Percentiles rank a stretch among this genome's conserved stretches.
Evolutionary conservation across 1,284 basidiomycete species (phyloP).

Genomic region (Ustilago tritici): DNA sequence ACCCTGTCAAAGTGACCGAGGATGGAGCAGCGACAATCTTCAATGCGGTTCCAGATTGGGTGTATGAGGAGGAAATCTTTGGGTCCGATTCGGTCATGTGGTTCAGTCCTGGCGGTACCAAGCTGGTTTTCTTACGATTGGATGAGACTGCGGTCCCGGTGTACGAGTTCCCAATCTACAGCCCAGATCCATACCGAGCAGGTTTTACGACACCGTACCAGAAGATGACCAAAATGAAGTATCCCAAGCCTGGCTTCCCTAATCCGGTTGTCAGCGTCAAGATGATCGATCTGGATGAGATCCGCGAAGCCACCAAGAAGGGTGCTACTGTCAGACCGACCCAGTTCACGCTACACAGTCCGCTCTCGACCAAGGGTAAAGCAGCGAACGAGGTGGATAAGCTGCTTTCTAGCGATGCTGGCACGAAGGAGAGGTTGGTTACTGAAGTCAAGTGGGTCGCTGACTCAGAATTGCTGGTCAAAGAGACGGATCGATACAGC

Average conservation of each 20-base stretch:
- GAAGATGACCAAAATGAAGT: constrained; percentile 63
- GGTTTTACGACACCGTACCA: constrained; percentile 59
- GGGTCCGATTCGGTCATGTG: constrained; percentile 81
- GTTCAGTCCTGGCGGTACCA: constrained; percentile 87
- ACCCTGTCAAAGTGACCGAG: constrained; percentile 81
- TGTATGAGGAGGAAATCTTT: constrained; percentile 74
- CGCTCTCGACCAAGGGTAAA: constrained; percentile 26
- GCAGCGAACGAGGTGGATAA: constrained; percentile 70
- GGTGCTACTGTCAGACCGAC: constrained; percentile 21
- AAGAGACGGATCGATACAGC: constrained; percentile 78
- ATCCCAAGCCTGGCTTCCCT: constrained; percentile 81
- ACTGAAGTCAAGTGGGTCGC: constrained; percentile 88
- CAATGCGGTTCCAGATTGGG: constrained; percentile 92
- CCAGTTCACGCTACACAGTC: constrained; percentile 38
- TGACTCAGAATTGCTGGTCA: constrained; percentile 80
- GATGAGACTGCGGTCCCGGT: constrained; percentile 90
- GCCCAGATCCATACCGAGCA: constrained; percentile 69
- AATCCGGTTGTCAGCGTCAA: constrained; percentile 89
- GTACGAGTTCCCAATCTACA: constrained; percentile 90
- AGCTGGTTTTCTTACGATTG: constrained; percentile 84
- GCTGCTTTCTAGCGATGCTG: constrained; percentile 74
- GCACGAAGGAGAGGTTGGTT: constrained; percentile 74
- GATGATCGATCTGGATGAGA: constrained; percentile 71
- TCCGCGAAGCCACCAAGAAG: constrained; percentile 17
- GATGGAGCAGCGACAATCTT: constrained; percentile 86